Base-by-base conservation (phyloP, 176 grass and related monocot species). In the Bothriochloa decipiens region DNA sequence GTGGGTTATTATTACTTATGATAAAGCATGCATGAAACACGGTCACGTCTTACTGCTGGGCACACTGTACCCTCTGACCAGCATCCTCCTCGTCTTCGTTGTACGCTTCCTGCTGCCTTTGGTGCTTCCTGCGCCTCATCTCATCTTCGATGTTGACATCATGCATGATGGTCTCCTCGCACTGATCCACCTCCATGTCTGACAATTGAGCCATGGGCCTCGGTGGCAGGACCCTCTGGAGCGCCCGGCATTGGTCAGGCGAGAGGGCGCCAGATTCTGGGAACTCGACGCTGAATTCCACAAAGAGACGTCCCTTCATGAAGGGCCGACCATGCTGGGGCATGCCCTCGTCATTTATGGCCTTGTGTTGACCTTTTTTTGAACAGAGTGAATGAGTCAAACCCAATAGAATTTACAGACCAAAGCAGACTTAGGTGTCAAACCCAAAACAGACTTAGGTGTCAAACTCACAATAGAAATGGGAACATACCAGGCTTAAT, bases 81-180 rank as follows among this genome's bases (percentile, higher is more conserved):
- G 68, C 89, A 82, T 88, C 87, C 61, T 97, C 85, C 12, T 94
- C 85, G 7, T 94, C 89, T 72, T 94, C 76, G 12, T 94, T 83
- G 18, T 92, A 92, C 1, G 87, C 89, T 65, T 97, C 87, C 40
- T 91, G 82, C 29, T 67, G 82, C 15, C 82, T 74, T 45, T 85
- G 72, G 8, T 87, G 85, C 68, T 85, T 78, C 75, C 79, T 86
- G 39, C 68, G 84, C 79, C 80, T 89, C 91, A 93, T 91, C 84
- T 93, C 91, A 65, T 91, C 94, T 80, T 91, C 94, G 18, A 97
- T 93, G 76, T 86, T 88, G 49, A 97, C 94, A 60, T 97, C 89
- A 68, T 82, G 83, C 86, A 93, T 83, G 33, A 79, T 91, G 8
- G 89, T 91, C 83, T 91, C 89, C 78, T 97, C 94, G 7, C 91